These are phyloP conservation scores for Paraurostyla sp. DNA, from an alignment of 73 alveolate species.

Conservation along the genomic window DNA sequence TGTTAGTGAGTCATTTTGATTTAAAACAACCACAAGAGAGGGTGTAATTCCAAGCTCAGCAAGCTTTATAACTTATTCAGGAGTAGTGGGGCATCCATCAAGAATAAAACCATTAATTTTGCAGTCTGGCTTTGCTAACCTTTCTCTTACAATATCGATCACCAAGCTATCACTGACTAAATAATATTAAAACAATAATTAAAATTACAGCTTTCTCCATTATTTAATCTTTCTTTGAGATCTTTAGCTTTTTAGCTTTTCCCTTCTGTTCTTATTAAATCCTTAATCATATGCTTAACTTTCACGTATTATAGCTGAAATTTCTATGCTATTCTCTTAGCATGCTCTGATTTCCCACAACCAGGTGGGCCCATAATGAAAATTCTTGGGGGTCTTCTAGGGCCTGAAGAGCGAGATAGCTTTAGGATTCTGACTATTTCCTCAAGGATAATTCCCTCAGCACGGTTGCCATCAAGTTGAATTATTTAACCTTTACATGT, in stretches of 20 bases:
- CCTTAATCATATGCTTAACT: constrained; percentile 49
- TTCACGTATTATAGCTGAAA: constrained; percentile 56
- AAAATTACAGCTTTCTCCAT: constrained; percentile 15
- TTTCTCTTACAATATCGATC: constrained; percentile 53
- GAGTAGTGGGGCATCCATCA: constrained; percentile 73
- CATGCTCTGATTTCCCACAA: constrained; percentile 64
- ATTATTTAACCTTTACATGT: constrained; percentile 84
- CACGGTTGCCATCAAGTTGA: constrained; percentile 88
- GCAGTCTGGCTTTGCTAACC: constrained; percentile 71
- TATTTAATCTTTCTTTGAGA: constrained; percentile 10
- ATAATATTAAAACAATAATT: neutral
- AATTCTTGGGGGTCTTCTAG: constrained; percentile 73
- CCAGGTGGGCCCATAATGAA: constrained; percentile 81
- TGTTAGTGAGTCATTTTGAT: constrained; percentile 50
- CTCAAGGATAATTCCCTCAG: constrained; percentile 66
- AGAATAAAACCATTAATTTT: constrained; percentile 70
- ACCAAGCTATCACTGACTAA: constrained; percentile 58
- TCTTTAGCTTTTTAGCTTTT: constrained; percentile 56
- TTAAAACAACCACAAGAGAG: constrained; percentile 64
- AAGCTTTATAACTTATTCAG: constrained; percentile 51
- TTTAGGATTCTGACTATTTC: constrained; percentile 75
- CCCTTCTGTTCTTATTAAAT: constrained; percentile 41
- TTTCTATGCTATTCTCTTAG: constrained; percentile 62
- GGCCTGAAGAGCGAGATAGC: constrained; percentile 62
- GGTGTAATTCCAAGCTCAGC: constrained; percentile 59